phyloP scores from a whole-genome alignment of 306 rosid genomes.

The Dalbergia cultrata region DNA sequence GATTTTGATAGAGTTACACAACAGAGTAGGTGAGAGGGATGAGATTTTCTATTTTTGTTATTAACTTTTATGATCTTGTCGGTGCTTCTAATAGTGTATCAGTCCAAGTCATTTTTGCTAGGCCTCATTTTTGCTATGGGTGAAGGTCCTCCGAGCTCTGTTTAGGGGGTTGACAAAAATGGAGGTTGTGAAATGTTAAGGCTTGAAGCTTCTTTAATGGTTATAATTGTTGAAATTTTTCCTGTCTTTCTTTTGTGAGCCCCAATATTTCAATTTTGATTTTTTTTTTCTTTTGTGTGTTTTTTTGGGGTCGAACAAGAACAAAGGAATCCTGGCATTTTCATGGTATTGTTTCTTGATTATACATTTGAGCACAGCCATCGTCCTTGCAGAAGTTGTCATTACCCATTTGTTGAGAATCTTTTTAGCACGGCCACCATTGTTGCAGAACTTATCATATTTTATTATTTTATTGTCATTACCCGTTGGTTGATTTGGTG shows the following conservation, averaged over 20 bases:
- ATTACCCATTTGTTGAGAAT: no score
- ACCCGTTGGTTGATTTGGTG: no score
- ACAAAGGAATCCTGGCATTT: slow-evolving; percentile 56
- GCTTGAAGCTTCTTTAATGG: slow-evolving; percentile 31
- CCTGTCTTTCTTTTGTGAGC: slow-evolving; percentile 3
- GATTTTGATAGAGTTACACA: slow-evolving; percentile 34
- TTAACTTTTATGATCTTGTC: slow-evolving; percentile 88
- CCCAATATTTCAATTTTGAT: slow-evolving; percentile 13
- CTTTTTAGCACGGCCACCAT: no score
- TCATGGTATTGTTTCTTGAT: background rate
- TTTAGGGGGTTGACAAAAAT: background rate
- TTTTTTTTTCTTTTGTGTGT: background rate
- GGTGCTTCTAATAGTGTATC: slow-evolving; percentile 87
- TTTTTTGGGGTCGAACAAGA: slow-evolving; percentile 36
- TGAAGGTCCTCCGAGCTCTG: slow-evolving; percentile 1
- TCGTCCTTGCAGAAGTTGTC: no score
- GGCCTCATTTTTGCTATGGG: slow-evolving; percentile 86
- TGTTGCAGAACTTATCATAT: no score
- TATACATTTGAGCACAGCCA: no score
- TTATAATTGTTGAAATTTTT: slow-evolving; percentile 15
- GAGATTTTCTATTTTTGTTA: slow-evolving; percentile 3
- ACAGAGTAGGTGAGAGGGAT: slow-evolving; percentile 21
- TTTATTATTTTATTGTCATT: no score
- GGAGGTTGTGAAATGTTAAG: slow-evolving; percentile 43
- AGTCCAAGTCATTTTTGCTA: slow-evolving; percentile 71